Evolutionary conservation across 2,329 filamentous ascomycete species (phyloP), one percentile per base, ranked within the genome.

Genomic region (Diaporthe humulicola): DNA sequence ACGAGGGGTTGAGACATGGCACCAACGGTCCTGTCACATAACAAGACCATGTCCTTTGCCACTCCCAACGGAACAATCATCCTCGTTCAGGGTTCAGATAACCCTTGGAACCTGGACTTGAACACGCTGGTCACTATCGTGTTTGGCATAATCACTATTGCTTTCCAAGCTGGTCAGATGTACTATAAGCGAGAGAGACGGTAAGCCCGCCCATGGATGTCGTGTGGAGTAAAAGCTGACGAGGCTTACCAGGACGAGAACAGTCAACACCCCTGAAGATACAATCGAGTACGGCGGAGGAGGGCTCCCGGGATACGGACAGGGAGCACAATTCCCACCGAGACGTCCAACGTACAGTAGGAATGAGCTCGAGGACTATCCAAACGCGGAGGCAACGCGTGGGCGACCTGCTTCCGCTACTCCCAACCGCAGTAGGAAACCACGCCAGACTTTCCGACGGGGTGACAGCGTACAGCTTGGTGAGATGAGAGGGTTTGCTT

Each of bases 91-190:
- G 17, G 38, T 5, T 3, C 52, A 15, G 61, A 70, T 15, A 57
- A 3, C 38, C 9, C 61, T 10, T 73, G 71, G 71, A 22, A 14
- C 25, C 28, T 73, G 61, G 71, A 73, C 38, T 17, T 73, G 14
- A 73, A 70, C 17, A 73, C 71, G 3, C 30, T 73, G 9, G 54
- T 73, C 10, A 54, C 61, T 3, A 70, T 73, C 12, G 22, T 69
- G n/a, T 73, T 73, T 36, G 71, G 71, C 9, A 4, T 70, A 0
- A 54, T 73, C 2, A 22, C 3, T 30, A 40, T 69, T 10, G 48
- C 45, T 14, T 40, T 69, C 6, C 64, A 69, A 54, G 33, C 33
- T 25, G 33, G 22, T 4, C 64, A 69, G 0, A 8, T 52, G 42
- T 67, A 52, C n/a, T 9, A 52, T 33, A n/a, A 6, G 22, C 22